Evolutionary conservation across 106 monocot genomes (phyloP), one percentile per base, ranked within the genome.

Genomic region (Apostasia ramifera): DNA sequence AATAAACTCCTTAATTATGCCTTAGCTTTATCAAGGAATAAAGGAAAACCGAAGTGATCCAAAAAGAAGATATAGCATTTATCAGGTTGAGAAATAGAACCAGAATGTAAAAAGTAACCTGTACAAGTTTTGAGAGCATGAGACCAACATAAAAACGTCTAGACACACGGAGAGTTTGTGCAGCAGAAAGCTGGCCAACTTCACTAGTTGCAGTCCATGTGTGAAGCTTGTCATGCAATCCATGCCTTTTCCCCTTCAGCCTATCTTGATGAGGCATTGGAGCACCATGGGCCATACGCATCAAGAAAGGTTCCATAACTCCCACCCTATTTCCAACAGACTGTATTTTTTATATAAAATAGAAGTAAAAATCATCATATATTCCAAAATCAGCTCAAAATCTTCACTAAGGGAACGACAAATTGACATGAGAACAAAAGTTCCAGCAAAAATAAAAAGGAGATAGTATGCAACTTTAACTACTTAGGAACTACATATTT

Each of bases 261-360:
- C 74, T 83, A 53, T 77, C 76, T 60, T 78, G 76, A 70, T 73
- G 53, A 58, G 78, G 79, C 57, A 88, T 60, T n/a, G 83, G 79
- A 41, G 90, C 90, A 71, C 98, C 93, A 79, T 98, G 98, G 51
- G 98, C 93, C 90, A 90, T 90, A 38, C 87, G 89, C 98, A 98
- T 98, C 79, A 98, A 78, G 61, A 93, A 98, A 48, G 98, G 93
- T 61, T 93, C 98, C 44, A 65, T 54, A 47, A 98, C 90, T 12
- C 98, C 98, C 59, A 98, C 90, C 43, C 98, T 76, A 66, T 88
- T 93, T 60, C 98, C 98, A 55, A 98, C 98, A 15, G 98, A 98
- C 98, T 98, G 73, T 62, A 82, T 45, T 68, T 67, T 51, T 64
- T 39, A 69, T 14, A 53, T 61, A 59, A 59, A 62, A 62, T 62